Conservation (phyloP, 129 eudicot genomes). For the Glebionis coronaria region DNA sequence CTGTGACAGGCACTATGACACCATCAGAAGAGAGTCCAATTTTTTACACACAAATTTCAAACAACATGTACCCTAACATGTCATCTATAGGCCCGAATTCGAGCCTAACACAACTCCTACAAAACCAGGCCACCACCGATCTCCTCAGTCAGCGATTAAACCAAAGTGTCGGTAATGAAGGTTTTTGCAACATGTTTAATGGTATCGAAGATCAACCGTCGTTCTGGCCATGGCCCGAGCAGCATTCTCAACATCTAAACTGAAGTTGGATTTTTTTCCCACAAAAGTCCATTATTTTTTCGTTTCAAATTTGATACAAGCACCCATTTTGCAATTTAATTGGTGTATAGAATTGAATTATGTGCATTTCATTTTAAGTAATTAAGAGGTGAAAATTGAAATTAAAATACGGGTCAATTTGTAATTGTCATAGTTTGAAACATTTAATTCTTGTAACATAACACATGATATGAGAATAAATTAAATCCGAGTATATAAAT, state of each 20-base stretch:
- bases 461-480: slow-evolving; percentile 30
- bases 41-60: slow-evolving; percentile 36
- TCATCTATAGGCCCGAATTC: slow-evolving; percentile 31
- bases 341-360: slow-evolving; percentile 43
- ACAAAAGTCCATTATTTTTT: slow-evolving; percentile 14
- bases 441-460: slow-evolving; percentile 20
- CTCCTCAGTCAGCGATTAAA: slow-evolving; percentile 41
- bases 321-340: slow-evolving; percentile 42
- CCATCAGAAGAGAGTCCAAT: slow-evolving; percentile 52
- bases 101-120: slow-evolving; percentile 58
- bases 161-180: slow-evolving; percentile 46
- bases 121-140: slow-evolving; percentile 52
- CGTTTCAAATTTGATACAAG: slow-evolving; percentile 30
- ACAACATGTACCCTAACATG: slow-evolving; percentile 33
- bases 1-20: slow-evolving; percentile 37
- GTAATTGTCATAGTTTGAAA: slow-evolving; percentile 26
- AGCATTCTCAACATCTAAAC: slow-evolving; percentile 46
- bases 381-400: slow-evolving; percentile 13
- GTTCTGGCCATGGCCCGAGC: slow-evolving; percentile 90
- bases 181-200: slow-evolving; percentile 66
- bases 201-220: slow-evolving; percentile 61
- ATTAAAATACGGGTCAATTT: slow-evolving; percentile 19
- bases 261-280: slow-evolving; percentile 26
- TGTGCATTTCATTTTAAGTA: slow-evolving; percentile 17
- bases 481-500: slow-evolving; percentile 22